phyloP scores from a whole-genome alignment of 2,329 filamentous ascomycete species.

The Didymella arachidicola region DNA sequence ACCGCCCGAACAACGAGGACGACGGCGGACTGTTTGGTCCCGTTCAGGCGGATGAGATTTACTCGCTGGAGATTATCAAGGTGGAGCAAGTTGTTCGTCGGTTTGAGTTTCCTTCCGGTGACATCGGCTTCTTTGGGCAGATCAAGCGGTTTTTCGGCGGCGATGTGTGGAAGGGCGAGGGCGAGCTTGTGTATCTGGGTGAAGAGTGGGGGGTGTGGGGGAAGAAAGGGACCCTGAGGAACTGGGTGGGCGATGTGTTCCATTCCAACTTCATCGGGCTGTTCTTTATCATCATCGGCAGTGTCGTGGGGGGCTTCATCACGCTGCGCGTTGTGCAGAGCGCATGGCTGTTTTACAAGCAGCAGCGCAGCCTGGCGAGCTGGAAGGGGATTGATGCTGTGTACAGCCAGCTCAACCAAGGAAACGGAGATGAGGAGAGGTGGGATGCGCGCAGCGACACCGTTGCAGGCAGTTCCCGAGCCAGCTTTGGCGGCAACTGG shows the following conservation, averaged over 20 bases:
- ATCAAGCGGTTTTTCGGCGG: conserved; percentile 40
- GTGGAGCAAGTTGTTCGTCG: conserved; percentile 35
- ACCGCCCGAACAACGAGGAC: conserved; percentile 17
- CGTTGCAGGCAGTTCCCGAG: not conserved
- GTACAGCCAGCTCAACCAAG: conserved; percentile 40
- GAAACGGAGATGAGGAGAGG: conserved; percentile 31
- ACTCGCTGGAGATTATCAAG: conserved; percentile 37
- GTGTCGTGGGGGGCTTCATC: conserved; percentile 29
- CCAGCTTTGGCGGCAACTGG: not conserved
- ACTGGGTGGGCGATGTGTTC: conserved; percentile 35
- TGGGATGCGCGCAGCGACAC: not conserved
- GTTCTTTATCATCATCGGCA: conserved; percentile 33
- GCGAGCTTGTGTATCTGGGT: conserved; percentile 37
- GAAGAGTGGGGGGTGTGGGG: conserved; percentile 45
- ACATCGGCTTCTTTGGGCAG: conserved; percentile 26
- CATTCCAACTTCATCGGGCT: conserved; percentile 37
- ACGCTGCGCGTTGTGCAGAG: conserved; percentile 31
- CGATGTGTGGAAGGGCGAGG: conserved; percentile 36
- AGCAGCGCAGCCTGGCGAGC: conserved; percentile 40
- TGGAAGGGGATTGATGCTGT: conserved; percentile 48
- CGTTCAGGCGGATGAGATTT: conserved; percentile 26
- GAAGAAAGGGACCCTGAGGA: conserved; percentile 41
- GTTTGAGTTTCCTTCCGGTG: conserved; percentile 29
- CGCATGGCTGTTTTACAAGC: conserved; percentile 29
- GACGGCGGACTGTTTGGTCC: conserved; percentile 34